Evolutionary conservation across 768 basidiomycete genomes (phyloP).

Genomic region (Lactarius hatsudake): DNA sequence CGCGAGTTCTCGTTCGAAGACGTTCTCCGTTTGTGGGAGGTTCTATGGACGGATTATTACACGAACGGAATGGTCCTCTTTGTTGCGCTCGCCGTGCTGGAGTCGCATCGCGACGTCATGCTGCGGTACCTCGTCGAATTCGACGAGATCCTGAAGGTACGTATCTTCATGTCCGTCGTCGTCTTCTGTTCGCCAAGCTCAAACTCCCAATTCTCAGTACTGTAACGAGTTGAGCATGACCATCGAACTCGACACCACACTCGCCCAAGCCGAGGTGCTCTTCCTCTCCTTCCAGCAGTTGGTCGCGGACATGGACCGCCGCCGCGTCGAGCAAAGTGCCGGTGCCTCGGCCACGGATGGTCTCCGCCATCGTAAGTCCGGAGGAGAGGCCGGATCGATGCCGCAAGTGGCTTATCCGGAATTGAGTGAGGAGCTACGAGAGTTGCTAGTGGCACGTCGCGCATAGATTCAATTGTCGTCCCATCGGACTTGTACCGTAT

Average conservation of each 20-base stretch:
- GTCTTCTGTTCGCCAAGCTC: background rate
- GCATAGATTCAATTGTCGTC: conserved; percentile 4
- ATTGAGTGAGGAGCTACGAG: conserved; percentile 24
- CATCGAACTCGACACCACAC: conserved; percentile 92
- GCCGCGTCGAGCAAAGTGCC: conserved; percentile 55
- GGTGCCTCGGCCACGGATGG: conserved; percentile 29
- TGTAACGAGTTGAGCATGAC: conserved; percentile 95
- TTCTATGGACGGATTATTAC: conserved; percentile 90
- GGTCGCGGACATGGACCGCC: conserved; percentile 85
- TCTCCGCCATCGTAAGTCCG: conserved; percentile 38
- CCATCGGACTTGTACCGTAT: background rate
- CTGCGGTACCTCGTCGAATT: conserved; percentile 95
- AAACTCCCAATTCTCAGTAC: conserved; percentile 47
- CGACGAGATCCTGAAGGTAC: conserved; percentile 74
- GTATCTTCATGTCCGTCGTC: conserved; percentile 13
- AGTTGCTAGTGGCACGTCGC: conserved; percentile 20
- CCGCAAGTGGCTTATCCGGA: conserved; percentile 17
- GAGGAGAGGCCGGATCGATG: background rate
- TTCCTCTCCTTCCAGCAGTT: conserved; percentile 89
- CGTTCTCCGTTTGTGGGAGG: conserved; percentile 90
- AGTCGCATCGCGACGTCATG: conserved; percentile 94
- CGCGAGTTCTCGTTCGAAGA: conserved; percentile 94
- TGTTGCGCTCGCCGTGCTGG: conserved; percentile 88
- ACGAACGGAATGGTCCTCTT: conserved; percentile 88
- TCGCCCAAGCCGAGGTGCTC: conserved; percentile 95